Base-by-base conservation (phyloP, 2,329 filamentous ascomycete genomes). In the Aspergillus amoenus region DNA sequence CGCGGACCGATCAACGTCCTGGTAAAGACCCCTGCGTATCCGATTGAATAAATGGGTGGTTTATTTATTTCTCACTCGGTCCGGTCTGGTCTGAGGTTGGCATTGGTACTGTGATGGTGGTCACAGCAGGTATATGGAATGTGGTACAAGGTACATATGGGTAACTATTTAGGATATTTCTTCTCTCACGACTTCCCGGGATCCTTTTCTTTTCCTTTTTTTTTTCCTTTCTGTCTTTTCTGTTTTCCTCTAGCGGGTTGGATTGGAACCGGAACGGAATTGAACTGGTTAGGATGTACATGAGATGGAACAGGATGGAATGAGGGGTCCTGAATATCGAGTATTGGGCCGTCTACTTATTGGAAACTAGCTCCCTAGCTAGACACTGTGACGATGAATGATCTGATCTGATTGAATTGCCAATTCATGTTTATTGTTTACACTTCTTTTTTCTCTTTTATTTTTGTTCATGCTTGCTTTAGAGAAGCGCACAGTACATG, bases 11-110 rank as follows among this genome's bases (percentile, higher is more conserved):
- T 69, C 58, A 90, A 90, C 73, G 87, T 92, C 47, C 76, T 93
- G 66, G 78, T 85, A 60, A 91, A 91, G 76, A 88, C 90, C 18
- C 89, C 89, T 13, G 87, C 93, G 32, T 93, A 78, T 68, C 63
- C 73, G 48, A 68, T 78, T 42, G 61, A 63, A 18, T 53, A 22
- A 21, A 22, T 2, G 46, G 44, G 2, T 6, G 27, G 2, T 37
- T 37, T n/a, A 30, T 30, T 30, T 30, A 30, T 30, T 30, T 30
- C 9, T 30, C 8, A 30, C 27, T 30, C 9, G 34, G 34, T 3
- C 15, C 15, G 15, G 34, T 37, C 34, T n/a, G 13, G 34, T 37
- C 12, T 37, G 15, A 7, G 12, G 34, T 37, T n/a, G 34, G 5
- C 3, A 2, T 7, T n/a, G 13, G 34, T n/a, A 5, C 12, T 37